Evolutionary conservation across 208 protist genomes (phyloP).

Genomic region (Crithidia bombi): DNA sequence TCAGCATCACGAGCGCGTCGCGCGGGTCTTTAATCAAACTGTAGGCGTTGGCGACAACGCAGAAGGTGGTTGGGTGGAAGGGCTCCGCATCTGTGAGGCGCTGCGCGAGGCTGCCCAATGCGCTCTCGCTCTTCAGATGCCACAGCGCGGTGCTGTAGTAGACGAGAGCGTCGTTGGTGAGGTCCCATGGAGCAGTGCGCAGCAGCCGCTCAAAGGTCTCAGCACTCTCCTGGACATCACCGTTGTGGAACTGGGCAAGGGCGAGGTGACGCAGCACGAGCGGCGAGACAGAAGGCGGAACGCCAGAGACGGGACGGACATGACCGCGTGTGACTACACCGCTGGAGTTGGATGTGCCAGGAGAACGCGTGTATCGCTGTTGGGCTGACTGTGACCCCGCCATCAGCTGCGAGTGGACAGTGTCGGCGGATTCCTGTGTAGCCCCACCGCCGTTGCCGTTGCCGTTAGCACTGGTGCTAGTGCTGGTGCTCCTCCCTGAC

Average conservation of each 20-base stretch:
- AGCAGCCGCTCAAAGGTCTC: constrained; percentile 58
- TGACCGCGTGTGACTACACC: too few relatives aligned
- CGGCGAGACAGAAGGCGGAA: constrained; percentile 31
- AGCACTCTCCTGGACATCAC: constrained; percentile 62
- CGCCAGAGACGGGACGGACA: constrained; percentile 1
- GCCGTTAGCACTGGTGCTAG: too few relatives aligned
- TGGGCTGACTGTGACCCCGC: too few relatives aligned
- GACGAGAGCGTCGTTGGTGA: constrained; percentile 59
- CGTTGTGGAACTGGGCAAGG: constrained; percentile 77
- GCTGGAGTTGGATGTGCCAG: too few relatives aligned
- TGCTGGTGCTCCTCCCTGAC: not conserved
- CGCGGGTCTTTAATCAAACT: constrained; percentile 94
- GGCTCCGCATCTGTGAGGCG: constrained; percentile 89
- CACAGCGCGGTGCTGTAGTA: constrained; percentile 97
- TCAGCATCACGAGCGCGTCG: constrained; percentile 94
- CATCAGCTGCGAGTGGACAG: too few relatives aligned
- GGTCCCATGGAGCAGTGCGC: constrained; percentile 56
- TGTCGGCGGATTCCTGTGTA: too few relatives aligned
- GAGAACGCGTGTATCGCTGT: too few relatives aligned
- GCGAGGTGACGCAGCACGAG: constrained; percentile 62
- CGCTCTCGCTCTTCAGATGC: constrained; percentile 89
- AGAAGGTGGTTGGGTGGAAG: constrained; percentile 85
- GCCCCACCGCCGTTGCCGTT: too few relatives aligned
- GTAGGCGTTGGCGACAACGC: constrained; percentile 95
- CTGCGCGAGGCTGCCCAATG: constrained; percentile 90